Evolutionary conservation across 306 rosid species (phyloP).

Genomic region (Citrullus mucosospermus): DNA sequence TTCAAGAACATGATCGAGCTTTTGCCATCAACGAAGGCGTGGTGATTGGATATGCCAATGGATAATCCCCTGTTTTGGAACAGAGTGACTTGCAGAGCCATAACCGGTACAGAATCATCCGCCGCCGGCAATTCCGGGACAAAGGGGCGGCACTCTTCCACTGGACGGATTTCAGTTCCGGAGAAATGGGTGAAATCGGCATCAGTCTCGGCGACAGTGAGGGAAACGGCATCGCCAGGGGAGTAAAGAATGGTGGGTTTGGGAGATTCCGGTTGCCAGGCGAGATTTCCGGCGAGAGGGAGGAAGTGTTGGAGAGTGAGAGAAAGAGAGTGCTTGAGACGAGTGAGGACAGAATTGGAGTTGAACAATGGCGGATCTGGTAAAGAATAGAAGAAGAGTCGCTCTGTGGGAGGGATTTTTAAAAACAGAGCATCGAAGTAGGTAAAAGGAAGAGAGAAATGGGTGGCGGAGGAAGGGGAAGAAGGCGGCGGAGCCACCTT

Average conservation of each 20-base stretch:
- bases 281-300: slow-evolving; percentile 32
- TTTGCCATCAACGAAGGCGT: slow-evolving; percentile 40
- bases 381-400: slow-evolving; percentile 29
- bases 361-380: background rate
- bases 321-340: slow-evolving; percentile 43
- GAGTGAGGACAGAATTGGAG: background rate
- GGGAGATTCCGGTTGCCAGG: slow-evolving; percentile 27
- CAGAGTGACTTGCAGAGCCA: slow-evolving; percentile 38
- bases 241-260: slow-evolving; percentile 27
- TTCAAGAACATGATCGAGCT: slow-evolving; percentile 30
- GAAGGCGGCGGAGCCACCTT: background rate
- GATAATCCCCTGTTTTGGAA: slow-evolving; percentile 33
- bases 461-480: slow-evolving; percentile 14
- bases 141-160: slow-evolving; percentile 16
- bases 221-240: slow-evolving; percentile 26
- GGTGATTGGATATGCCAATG: slow-evolving; percentile 34
- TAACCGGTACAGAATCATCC: background rate
- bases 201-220: slow-evolving; percentile 28
- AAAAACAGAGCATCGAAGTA: slow-evolving; percentile 35
- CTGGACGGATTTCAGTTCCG: slow-evolving; percentile 6
- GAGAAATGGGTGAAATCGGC: slow-evolving; percentile 20
- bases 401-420: slow-evolving; percentile 26
- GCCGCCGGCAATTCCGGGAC: slow-evolving; percentile 26
- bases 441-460: slow-evolving; percentile 20
- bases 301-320: slow-evolving; percentile 39